Conservation (phyloP, 192 early-diverging fungal genomes). For the Coemansia sp. region DNA sequence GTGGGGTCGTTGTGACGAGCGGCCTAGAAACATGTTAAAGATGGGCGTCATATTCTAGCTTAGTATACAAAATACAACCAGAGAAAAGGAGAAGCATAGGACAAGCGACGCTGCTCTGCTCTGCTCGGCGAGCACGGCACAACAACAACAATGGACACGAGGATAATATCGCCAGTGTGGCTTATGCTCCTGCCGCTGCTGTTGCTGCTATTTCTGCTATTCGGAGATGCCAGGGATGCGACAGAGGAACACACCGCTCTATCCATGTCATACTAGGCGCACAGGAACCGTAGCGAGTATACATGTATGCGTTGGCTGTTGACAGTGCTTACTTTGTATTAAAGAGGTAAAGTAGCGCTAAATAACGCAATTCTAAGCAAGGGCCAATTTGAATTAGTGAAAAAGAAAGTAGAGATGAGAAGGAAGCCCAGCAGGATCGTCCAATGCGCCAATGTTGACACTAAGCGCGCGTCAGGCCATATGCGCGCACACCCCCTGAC, state of each 20-base stretch:
- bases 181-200: not conserved
- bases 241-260: not conserved
- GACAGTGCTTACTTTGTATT: not conserved
- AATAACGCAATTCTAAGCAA: not conserved
- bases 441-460: not conserved
- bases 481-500: not conserved
- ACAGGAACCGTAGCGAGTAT: not conserved
- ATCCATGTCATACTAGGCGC: not conserved
- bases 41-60: slow-evolving; percentile 29
- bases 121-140: not conserved
- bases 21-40: slow-evolving; percentile 47
- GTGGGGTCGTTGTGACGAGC: slow-evolving; percentile 45
- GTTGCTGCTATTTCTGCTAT: not conserved
- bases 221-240: not conserved
- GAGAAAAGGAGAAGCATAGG: not conserved
- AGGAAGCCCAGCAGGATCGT: not conserved
- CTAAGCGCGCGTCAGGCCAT: not conserved
- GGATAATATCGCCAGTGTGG: not conserved
- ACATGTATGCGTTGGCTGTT: not conserved
- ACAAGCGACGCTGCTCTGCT: not conserved
- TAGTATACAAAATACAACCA: not conserved
- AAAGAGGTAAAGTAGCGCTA: not conserved
- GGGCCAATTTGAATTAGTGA: not conserved
- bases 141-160: not conserved
- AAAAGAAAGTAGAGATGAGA: slow-evolving; percentile 1